Conservation (phyloP, 257 asterid species). For the Orobanche coerulescens region DNA sequence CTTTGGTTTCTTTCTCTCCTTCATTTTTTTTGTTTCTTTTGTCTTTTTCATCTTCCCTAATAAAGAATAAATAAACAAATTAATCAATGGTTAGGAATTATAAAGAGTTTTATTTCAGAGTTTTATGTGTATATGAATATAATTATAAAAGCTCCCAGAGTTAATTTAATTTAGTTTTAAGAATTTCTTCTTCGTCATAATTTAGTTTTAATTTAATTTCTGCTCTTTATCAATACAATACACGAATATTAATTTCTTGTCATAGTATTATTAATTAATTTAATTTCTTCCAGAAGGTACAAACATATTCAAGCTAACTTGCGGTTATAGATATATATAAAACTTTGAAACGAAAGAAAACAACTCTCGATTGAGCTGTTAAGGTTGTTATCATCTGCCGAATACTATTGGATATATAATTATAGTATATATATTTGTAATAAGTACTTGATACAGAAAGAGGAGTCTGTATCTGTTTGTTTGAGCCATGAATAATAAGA, state of each 20-base stretch:
- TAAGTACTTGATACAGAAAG: no score
- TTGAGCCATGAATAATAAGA: slow-evolving; percentile 50
- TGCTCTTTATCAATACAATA: neutral
- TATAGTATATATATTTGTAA: neutral
- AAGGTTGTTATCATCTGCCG: neutral
- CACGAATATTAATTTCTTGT: no score
- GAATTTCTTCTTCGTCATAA: slow-evolving; percentile 7
- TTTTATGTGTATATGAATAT: no score
- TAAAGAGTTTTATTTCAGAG: no score
- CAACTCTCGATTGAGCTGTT: neutral
- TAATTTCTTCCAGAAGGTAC: neutral
- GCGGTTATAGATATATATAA: no score
- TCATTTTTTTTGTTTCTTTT: neutral
- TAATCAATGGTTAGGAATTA: no score
- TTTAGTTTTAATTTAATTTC: slow-evolving; percentile 3
- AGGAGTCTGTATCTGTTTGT: no score
- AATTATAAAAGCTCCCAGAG: neutral
- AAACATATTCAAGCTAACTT: no score
- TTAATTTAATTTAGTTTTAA: neutral
- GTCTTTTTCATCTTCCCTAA: no score
- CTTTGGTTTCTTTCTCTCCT: neutral
- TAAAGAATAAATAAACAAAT: no score
- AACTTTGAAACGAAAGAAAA: no score
- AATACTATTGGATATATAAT: neutral
- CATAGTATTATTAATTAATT: no score